A percentile compares a stretch with the other conserved stretches of the same genome.
Evolutionary conservation across 2,329 filamentous ascomycete genomes (phyloP).

Genomic region (Verruconis gallopava): DNA sequence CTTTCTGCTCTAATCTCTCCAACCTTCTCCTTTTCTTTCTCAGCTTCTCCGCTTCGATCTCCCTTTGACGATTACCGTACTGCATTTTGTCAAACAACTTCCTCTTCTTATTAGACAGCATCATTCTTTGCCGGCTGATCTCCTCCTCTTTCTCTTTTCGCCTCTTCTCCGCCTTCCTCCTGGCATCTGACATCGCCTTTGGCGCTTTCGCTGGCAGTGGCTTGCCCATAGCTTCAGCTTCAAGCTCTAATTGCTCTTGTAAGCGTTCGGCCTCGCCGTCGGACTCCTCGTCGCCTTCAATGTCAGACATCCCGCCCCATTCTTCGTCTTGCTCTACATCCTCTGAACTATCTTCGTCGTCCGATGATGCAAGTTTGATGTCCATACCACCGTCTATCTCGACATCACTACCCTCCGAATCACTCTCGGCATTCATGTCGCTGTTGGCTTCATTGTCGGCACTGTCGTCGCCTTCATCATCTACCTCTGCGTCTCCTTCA

Average conservation of each 20-base stretch:
- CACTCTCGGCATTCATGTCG: conserved; percentile 19
- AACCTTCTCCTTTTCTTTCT: conserved; percentile 82
- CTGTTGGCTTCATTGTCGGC: conserved; percentile 18
- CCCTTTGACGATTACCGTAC: conserved; percentile 88
- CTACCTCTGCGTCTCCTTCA: conserved; percentile 30
- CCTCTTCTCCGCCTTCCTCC: conserved; percentile 52
- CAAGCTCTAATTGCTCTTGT: conserved; percentile 77
- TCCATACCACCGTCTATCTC: conserved; percentile 40
- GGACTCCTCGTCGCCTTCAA: conserved; percentile 32
- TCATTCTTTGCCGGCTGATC: conserved; percentile 85
- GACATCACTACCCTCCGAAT: conserved; percentile 25
- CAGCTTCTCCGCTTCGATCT: conserved; percentile 76
- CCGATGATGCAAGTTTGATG: conserved; percentile 23
- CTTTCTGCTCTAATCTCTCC: too few relatives aligned
- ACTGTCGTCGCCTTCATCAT: conserved; percentile 33
- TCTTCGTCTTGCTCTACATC: conserved; percentile 33
- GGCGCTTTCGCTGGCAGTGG: conserved; percentile 41
- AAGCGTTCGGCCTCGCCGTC: conserved; percentile 49
- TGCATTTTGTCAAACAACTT: conserved; percentile 97
- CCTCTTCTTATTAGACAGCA: conserved; percentile 96
- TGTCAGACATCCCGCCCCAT: conserved; percentile 28
- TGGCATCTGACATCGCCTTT: conserved; percentile 57
- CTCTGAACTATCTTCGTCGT: conserved; percentile 33
- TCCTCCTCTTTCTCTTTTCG: conserved; percentile 64
- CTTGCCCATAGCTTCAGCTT: conserved; percentile 72